Evolutionary conservation across 805 yeast species (phyloP).

Genomic region (Starmera caribaea): DNA sequence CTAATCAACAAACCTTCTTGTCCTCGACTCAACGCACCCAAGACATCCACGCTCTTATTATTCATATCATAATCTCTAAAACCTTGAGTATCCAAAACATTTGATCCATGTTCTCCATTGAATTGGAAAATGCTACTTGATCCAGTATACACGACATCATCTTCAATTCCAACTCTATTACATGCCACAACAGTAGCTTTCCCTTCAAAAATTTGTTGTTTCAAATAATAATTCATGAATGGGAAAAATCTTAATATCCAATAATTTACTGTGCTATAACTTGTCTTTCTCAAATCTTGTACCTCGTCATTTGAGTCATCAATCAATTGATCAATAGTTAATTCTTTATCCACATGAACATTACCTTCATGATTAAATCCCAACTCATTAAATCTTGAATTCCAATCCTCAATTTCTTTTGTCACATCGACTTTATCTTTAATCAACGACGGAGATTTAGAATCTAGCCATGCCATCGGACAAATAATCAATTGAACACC

Average conservation of each 20-base stretch:
- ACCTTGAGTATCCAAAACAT: conserved; percentile 6
- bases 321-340: conserved; percentile 1
- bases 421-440: conserved; percentile 9
- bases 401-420: conserved; percentile 10
- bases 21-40: conserved; percentile 53
- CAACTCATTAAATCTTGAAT: conserved; percentile 9
- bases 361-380: conserved; percentile 6
- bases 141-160: conserved; percentile 57
- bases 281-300: conserved; percentile 28
- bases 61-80: conserved; percentile 26
- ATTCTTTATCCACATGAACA: conserved; percentile 5
- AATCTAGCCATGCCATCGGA: conserved; percentile 83
- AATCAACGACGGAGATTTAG: conserved; percentile 31
- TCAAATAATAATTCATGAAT: conserved; percentile 30
- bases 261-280: conserved; percentile 46
- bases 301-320: conserved; percentile 14
- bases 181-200: conserved; percentile 40
- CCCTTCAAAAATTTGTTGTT: conserved; percentile 3
- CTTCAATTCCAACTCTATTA: conserved; percentile 77
- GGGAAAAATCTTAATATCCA: conserved; percentile 72
- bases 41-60: conserved; percentile 41
- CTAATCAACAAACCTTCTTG: conserved; percentile 54
- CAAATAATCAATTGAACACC: conserved; percentile 49
- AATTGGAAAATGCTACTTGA: conserved; percentile 49
- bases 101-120: conserved; percentile 24